Percentiles rank a stretch among this genome's conserved stretches.
Evolutionary conservation across 1,284 basidiomycete genomes (phyloP).

Genomic region (Ganoderma meredithae): DNA sequence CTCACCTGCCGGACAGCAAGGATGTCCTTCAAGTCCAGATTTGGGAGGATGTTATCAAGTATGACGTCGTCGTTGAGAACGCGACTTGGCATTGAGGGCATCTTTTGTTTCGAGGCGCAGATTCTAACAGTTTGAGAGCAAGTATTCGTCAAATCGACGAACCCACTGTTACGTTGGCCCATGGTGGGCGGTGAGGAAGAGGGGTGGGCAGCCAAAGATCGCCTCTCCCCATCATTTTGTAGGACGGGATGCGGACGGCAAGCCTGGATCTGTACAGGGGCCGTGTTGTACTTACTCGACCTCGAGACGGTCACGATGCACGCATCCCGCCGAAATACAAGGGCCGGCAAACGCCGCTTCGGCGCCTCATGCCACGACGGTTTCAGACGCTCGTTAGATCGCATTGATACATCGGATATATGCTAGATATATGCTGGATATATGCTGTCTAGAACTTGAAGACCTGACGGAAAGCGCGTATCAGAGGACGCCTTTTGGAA

Average conservation of each 20-base stretch:
- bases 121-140: not conserved
- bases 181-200: not conserved
- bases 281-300: not conserved
- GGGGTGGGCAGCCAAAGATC: not conserved
- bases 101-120: not conserved
- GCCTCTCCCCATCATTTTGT: not conserved
- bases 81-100: not conserved
- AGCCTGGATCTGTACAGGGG: not conserved
- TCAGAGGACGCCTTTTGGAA: not conserved
- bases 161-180: not conserved
- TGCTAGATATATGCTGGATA: conserved; percentile 5
- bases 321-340: not conserved
- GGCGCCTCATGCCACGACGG: not conserved
- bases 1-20: conserved; percentile 28
- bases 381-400: not conserved
- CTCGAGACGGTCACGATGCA: not conserved
- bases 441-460: conserved; percentile 57
- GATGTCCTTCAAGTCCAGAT: conserved; percentile 27
- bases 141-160: not conserved
- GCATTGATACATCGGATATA: not conserved
- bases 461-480: conserved; percentile 47
- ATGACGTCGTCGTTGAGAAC: conserved; percentile 28
- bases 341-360: not conserved
- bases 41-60: conserved; percentile 25
- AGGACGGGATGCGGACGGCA: not conserved